phyloP scores from a whole-genome alignment of 1,284 basidiomycete species.

The Coniophora puteana region DNA sequence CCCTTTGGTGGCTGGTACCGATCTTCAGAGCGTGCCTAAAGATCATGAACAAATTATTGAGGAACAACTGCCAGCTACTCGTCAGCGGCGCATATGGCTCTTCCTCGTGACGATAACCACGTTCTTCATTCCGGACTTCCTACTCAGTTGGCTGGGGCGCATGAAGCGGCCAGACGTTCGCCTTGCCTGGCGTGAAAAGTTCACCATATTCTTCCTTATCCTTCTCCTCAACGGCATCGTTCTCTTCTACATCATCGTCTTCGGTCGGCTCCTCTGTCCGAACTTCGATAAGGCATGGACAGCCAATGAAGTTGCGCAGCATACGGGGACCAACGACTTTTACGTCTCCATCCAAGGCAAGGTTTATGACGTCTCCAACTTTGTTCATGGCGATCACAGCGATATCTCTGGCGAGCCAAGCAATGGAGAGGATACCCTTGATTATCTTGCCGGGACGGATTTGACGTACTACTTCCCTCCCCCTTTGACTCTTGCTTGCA shows the following conservation, averaged over 20 bases:
- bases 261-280: conserved; percentile 90
- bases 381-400: conserved; percentile 83
- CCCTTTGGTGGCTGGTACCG: conserved; percentile 25
- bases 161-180: conserved; percentile 97
- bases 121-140: conserved; percentile 79
- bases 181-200: conserved; percentile 96
- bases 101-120: conserved; percentile 73
- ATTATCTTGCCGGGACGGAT: conserved; percentile 82
- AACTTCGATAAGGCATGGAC: conserved; percentile 91
- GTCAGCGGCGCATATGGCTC: conserved; percentile 70
- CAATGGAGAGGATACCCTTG: conserved; percentile 65
- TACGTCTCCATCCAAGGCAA: conserved; percentile 86
- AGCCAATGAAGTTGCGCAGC: conserved; percentile 66
- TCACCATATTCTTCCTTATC: conserved; percentile 90
- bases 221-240: conserved; percentile 77
- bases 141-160: conserved; percentile 68
- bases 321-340: conserved; percentile 71
- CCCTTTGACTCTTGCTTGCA: conserved; percentile 79
- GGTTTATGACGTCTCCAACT: conserved; percentile 95
- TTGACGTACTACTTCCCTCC: conserved; percentile 88
- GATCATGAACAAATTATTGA: conserved; percentile 67
- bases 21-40: too few relatives aligned
- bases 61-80: conserved; percentile 73
- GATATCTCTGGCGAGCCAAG: conserved; percentile 68
- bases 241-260: conserved; percentile 90